Percentiles rank a stretch among this genome's conserved stretches.
These are phyloP conservation scores for Neoarthrinium moseri DNA, from an alignment of 2,329 filamentous ascomycete species.

Conservation along the genomic window DNA sequence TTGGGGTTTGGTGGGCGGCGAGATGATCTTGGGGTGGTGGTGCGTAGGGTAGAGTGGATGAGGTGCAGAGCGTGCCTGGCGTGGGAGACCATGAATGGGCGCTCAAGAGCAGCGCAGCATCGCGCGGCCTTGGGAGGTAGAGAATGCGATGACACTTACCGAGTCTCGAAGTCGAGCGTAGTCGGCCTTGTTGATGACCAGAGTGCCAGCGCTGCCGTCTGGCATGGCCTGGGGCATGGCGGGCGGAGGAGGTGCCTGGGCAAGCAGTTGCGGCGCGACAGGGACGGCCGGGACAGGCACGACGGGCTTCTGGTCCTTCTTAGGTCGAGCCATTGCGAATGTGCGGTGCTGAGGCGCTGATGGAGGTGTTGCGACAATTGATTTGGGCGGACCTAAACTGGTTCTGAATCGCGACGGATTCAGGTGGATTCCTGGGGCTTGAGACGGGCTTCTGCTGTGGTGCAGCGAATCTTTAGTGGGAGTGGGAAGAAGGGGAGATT, in stretches of 20 bases:
- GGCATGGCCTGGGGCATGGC: conserved; percentile 21
- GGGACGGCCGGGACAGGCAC: conserved; percentile 34
- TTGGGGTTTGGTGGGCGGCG: no score
- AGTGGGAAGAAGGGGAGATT: conserved; percentile 10
- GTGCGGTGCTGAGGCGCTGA: conserved; percentile 2
- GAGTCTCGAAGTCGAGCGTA: conserved; percentile 77
- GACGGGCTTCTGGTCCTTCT: conserved; percentile 37
- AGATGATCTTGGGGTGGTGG: no score
- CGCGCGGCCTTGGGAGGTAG: no score
- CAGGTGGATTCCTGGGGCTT: not conserved
- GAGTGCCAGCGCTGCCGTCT: conserved; percentile 11
- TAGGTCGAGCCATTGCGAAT: conserved; percentile 35
- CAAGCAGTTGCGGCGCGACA: conserved; percentile 14
- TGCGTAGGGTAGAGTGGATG: not conserved
- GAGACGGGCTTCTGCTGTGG: conserved; percentile 2
- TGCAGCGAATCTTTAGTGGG: conserved; percentile 6
- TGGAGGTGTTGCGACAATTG: no score
- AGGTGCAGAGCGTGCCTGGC: no score
- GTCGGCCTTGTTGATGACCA: conserved; percentile 59
- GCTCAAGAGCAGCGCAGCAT: conserved; percentile 10
- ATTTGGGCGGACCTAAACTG: no score
- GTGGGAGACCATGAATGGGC: conserved; percentile 12
- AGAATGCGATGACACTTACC: no score
- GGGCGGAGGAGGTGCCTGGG: conserved; percentile 11
- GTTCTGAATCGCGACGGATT: no score